Evolutionary conservation across 2,329 filamentous ascomycete genomes (phyloP), one percentile per base, ranked within the genome.

Genomic region (Fusarium oxysporum): DNA sequence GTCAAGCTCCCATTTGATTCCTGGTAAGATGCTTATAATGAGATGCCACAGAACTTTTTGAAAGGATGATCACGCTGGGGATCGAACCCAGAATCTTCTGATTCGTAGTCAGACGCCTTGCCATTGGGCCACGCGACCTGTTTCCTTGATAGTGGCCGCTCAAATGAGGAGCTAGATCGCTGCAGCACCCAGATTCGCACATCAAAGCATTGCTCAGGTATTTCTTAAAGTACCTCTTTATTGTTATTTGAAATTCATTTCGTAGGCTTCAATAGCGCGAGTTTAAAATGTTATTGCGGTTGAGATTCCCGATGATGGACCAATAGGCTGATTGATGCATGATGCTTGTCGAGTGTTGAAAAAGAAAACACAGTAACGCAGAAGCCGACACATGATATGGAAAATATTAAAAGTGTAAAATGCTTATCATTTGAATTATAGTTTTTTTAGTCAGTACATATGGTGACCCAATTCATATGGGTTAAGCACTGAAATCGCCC

Each of bases 61-160:
- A 0, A 8, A 7, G 11, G 2, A 51, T 70, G 68, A 70, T 70
- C 68, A 70, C 61, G 68, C 61, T 71, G 61, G 68, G 68, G 68
- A 70, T 70, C 68, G 68, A 70, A 70, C 68, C 68, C 67, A 70
- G 66, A 70, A 70, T 70, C 66, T 70, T 70, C 68, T 70, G 68
- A 70, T 70, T 70, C 68, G 68, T 70, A 70, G 68, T 70, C 68
- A 70, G 68, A 70, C 67, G 68, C 68, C 68, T 70, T 70, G 68
- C 67, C 66, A 69, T 69, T 69, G 66, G 66, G 66, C 66, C 66
- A 69, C 66, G 66, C 66, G 66, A 69, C 66, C 66, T 45, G 5
- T 19, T 69, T 69, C 5, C 0, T 16, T 70, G 30, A 19, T 8
- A 3, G 0, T 6, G 8, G 10, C 2, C 6, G 16, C 30, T 16